Percentiles rank a stretch among this genome's conserved stretches.
Conservation (phyloP, 2,329 filamentous ascomycete genomes). For the Epichloe hybrida region DNA sequence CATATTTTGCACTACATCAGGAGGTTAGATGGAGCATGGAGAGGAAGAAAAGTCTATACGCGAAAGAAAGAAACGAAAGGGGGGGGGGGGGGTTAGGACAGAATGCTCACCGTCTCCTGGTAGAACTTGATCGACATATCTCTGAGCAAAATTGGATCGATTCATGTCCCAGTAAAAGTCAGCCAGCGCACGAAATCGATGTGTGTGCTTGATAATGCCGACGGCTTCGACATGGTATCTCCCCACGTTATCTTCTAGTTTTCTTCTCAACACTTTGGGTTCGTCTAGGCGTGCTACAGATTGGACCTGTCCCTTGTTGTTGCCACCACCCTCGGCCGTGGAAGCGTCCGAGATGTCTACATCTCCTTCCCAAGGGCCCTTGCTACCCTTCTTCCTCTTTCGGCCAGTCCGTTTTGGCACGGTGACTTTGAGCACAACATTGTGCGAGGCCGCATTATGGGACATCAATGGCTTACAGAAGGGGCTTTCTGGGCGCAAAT, state of each 20-base stretch:
- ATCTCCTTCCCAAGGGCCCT: conserved; percentile 47
- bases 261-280: conserved; percentile 43
- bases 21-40: background rate
- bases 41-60: background rate
- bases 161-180: conserved; percentile 75
- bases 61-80: background rate
- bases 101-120: conserved; percentile 50
- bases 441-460: conserved; percentile 61
- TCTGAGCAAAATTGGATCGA: conserved; percentile 54
- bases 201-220: conserved; percentile 62
- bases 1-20: conserved; percentile 31
- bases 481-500: conserved; percentile 66
- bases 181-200: conserved; percentile 76
- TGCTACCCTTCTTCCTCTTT: conserved; percentile 68
- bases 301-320: conserved; percentile 15
- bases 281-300: conserved; percentile 37
- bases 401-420: conserved; percentile 78
- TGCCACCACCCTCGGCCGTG: conserved; percentile 1
- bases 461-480: conserved; percentile 69
- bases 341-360: conserved; percentile 17
- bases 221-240: conserved; percentile 56
- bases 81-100: background rate
- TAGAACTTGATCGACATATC: conserved; percentile 58
- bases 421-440: conserved; percentile 74
- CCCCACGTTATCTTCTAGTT: conserved; percentile 55